Base-by-base conservation (phyloP, 257 asterid genomes). In the Scutellaria minor region DNA sequence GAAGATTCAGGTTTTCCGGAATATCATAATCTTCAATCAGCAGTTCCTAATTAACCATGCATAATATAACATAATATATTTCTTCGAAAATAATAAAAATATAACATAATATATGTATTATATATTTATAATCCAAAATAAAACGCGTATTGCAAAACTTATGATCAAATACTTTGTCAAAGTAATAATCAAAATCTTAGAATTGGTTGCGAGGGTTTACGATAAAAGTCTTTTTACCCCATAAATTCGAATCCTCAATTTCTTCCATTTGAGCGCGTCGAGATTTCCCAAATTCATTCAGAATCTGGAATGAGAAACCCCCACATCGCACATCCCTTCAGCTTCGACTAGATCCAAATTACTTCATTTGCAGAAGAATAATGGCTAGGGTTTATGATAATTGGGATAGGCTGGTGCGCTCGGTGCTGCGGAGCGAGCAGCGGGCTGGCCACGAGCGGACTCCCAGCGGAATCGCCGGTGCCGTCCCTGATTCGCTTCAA, bases 401-500 rank as follows among this genome's bases (percentile, higher is more conserved):
- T 64, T 94, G 99, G 99, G 93, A 83, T 74, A 80, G 95, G 76
- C 78, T 94, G 74, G 97, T 94, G 15, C 84, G 89, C 53, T 87
- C 96, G 13, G 90, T 90, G 75, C 84, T 94, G 64, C 81, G 96
- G 62, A 81, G 85, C 64, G 91, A 88, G 77, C 91, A 81, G 81
- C 83, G 83, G 44, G 85, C 79, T 0, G 92, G 96, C 20, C 97
- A 83, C 44, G 95, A 77, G 71, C 82, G 99, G 77, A 80, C 86
- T 39, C 72, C 93, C 24, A 85, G 95, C 58, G 98, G 99, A 73
- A 88, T 94, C 4, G 97, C 98, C 39, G 97, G 97, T 40, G 77
- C 96, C 5, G 99, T 94, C 5, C 99, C 99, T 0, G 98, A 89
- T 75, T 94, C 99, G 70, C 95, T 94, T 42, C 93, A 84, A 55